Evolutionary conservation across 2,329 filamentous ascomycete genomes (phyloP), one percentile per base, ranked within the genome.

Genomic region (Hypoxylon sp.): DNA sequence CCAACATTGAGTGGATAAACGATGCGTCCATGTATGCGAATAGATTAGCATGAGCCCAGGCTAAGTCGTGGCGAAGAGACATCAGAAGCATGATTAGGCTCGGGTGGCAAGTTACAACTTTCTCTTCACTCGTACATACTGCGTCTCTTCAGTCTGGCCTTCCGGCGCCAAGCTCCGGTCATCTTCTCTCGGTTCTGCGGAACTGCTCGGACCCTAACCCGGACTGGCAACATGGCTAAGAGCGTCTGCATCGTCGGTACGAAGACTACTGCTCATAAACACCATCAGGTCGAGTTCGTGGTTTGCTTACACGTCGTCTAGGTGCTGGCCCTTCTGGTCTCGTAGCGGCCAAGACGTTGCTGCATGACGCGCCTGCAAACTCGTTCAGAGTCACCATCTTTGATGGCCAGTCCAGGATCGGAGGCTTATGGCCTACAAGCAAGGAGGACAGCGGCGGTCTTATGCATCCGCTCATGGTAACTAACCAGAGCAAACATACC

Each of bases 401-500:
- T 67, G 91, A 96, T 45, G 77, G 81, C 13, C 82, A 86, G 42
- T 69, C 79, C 27, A 81, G 83, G 33, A 80, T 94, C 13, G 91
- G 91, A 9, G 91, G 91, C 0, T 82, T 95, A n/a, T 96, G 91
- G 91, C 88, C 88, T 3, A 75, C 78, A 1, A 73, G 74, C 10
- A 79, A 77, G 49, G 64, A 75, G 1, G 85, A 87, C 50, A 64
- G 60, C n/a, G 74, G 65, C 1, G 80, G 83, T 2, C 75, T 84
- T 33, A 75, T 88, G 13, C 85, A 89, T 60, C 88, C 88, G 7
- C 81, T 89, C 48, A 89, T 90, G 80, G 79, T 84, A 13, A 84
- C 84, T 3, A 96, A 96, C 71, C 85, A 93, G 67, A 92, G 89
- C 75, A 83, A 83, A 41, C 91, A 92, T 72, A 91, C 90, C 0